Conservation (phyloP, 2,329 filamentous ascomycete genomes). For the Pseudopithomyces chartarum region DNA sequence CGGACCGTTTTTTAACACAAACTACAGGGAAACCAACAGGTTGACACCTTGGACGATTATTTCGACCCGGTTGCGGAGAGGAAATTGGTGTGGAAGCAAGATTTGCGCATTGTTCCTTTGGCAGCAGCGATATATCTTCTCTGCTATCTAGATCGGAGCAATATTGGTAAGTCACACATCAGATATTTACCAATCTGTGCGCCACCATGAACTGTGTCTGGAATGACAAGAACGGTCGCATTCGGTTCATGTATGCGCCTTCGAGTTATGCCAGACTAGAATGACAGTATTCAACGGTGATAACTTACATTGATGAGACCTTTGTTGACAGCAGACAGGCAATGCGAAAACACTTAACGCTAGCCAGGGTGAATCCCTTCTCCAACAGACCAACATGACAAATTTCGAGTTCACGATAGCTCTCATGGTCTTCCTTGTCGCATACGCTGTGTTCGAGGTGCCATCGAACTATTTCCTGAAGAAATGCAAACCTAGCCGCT, state of each 20-base stretch:
- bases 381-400: constrained; percentile 65
- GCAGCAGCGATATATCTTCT: constrained; percentile 10
- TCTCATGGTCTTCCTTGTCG: constrained; percentile 35
- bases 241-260: background rate
- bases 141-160: constrained; percentile 33
- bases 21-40: background rate
- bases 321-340: background rate
- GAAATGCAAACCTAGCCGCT: constrained; percentile 53
- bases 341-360: constrained; percentile 60
- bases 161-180: constrained; percentile 46
- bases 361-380: constrained; percentile 64
- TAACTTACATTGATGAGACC: background rate
- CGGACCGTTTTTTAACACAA: background rate
- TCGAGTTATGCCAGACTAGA: background rate
- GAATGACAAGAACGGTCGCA: background rate
- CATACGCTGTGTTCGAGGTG: constrained; percentile 48
- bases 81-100: constrained; percentile 8
- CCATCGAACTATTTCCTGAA: constrained; percentile 68
- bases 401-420: constrained; percentile 56
- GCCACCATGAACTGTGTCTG: background rate
- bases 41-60: background rate
- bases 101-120: constrained; percentile 7
- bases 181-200: background rate
- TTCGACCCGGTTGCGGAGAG: constrained; percentile 4
- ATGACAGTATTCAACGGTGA: background rate